phyloP scores from a whole-genome alignment of 164 flowering plant species.

The Macadamia tetraphylla region DNA sequence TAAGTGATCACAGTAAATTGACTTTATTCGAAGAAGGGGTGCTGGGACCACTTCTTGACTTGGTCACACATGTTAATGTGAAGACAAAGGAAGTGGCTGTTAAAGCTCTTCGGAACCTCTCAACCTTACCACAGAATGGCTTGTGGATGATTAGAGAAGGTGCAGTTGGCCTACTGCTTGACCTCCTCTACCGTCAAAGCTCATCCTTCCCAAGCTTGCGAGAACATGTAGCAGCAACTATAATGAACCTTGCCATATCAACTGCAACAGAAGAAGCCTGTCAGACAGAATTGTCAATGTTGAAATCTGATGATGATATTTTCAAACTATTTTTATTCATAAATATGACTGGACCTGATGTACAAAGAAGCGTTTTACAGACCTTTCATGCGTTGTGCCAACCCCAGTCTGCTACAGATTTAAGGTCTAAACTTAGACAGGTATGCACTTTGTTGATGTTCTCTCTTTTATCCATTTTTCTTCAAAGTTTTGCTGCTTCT shows the following conservation, averaged over 20 bases:
- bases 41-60: conserved; percentile 39
- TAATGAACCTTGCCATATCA: conserved; percentile 57
- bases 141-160: conserved; percentile 57
- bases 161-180: conserved; percentile 38
- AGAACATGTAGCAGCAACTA: conserved; percentile 43
- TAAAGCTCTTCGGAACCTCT: conserved; percentile 52
- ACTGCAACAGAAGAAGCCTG: conserved; percentile 27
- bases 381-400: conserved; percentile 54
- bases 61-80: conserved; percentile 33
- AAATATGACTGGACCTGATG: conserved; percentile 33
- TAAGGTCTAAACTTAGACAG: conserved; percentile 53
- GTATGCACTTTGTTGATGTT: conserved; percentile 20
- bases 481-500: no score
- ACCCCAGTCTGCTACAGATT: conserved; percentile 31
- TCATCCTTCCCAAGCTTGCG: conserved; percentile 33
- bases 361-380: conserved; percentile 45
- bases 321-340: conserved; percentile 46
- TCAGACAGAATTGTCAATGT: conserved; percentile 25
- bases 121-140: conserved; percentile 53
- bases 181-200: conserved; percentile 37
- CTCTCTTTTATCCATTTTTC: not conserved
- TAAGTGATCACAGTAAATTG: conserved; percentile 55
- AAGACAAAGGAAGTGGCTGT: conserved; percentile 36
- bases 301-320: conserved; percentile 59
- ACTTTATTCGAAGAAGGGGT: conserved; percentile 50